phyloP scores from a whole-genome alignment of 495 filamentous ascomycete genomes.

The Aspergillus cavernicola region DNA sequence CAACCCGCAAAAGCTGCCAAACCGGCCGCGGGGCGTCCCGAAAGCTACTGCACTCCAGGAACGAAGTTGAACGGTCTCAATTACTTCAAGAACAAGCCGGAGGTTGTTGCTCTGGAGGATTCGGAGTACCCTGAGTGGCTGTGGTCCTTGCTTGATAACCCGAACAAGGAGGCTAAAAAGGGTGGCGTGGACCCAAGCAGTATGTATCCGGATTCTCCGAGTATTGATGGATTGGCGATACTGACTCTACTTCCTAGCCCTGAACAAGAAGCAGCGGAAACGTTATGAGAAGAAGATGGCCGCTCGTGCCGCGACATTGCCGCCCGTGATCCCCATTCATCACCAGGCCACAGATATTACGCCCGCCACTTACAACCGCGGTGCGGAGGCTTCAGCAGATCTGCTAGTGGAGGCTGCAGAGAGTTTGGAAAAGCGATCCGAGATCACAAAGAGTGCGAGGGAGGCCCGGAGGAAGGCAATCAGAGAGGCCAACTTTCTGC shows the following conservation, averaged over 20 bases:
- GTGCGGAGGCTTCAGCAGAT: slow-evolving; percentile 23
- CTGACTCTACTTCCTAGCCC: slow-evolving; percentile 23
- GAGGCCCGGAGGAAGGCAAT: slow-evolving; percentile 72
- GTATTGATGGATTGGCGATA: not conserved
- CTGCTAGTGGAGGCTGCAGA: slow-evolving; percentile 29
- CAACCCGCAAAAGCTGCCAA: slow-evolving; percentile 29
- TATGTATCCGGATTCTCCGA: slow-evolving; percentile 42
- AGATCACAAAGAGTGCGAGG: slow-evolving; percentile 57
- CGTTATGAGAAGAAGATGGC: slow-evolving; percentile 61
- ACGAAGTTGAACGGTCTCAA: slow-evolving; percentile 75
- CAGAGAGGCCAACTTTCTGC: slow-evolving; percentile 92
- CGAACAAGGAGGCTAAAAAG: slow-evolving; percentile 35
- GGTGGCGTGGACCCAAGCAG: slow-evolving; percentile 51
- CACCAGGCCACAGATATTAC: slow-evolving; percentile 85
- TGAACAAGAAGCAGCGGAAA: slow-evolving; percentile 59
- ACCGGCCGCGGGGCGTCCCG: slow-evolving; percentile 23
- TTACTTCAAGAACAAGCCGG: slow-evolving; percentile 78
- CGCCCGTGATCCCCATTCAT: slow-evolving; percentile 75
- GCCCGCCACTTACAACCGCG: slow-evolving; percentile 41
- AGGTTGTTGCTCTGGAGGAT: slow-evolving; percentile 71
- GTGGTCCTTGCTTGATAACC: slow-evolving; percentile 68
- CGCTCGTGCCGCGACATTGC: slow-evolving; percentile 58
- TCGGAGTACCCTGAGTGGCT: slow-evolving; percentile 89
- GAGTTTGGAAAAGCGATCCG: slow-evolving; percentile 37
- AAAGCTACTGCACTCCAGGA: slow-evolving; percentile 61